Base-by-base conservation (phyloP, 2,329 filamentous ascomycete genomes). In the Plenodomus tracheiphilus region DNA sequence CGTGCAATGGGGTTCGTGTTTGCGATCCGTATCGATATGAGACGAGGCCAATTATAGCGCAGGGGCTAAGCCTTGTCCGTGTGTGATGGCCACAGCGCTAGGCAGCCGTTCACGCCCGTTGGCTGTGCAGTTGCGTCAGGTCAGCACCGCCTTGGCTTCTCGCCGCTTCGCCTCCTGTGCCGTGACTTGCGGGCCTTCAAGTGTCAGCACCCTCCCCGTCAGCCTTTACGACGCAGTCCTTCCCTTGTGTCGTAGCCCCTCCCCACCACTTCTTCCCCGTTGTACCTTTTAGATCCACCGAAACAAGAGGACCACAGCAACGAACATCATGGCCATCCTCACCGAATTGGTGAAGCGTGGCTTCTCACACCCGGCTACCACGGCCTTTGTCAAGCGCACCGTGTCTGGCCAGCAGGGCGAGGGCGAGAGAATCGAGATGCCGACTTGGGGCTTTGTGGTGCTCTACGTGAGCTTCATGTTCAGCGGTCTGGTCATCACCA, bases 401-500 rank as follows among this genome's bases (percentile, higher is more conserved):
- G 47, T 59, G 13, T 34, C 39, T 28, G 30, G 43, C 9, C 43
- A 45, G 46, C 36, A 54, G 41, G 53, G 39, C 32, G 43, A 52
- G 2, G 30, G 39, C 22, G 53, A 53, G 5, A 17, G 53, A 25
- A 34, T 66, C 5, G 54, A 72, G 46, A 52, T 74, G 16, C 65
- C 72, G 0, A 52, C 40, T 1, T 71, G 68, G 66, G 66, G 66
- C 20, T 41, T 60, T 10, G 49, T 52, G 3, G 34, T 70, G 41
- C 38, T 74, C 53, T 51, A 63, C 28, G 51, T 72, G 42, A 76
- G 73, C 39, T 66, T 66, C 43, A 42, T 75, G 41, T 40, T 69
- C 47, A 62, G 79, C 68, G 46, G 77, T 63, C 37, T 81, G 62
- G 50, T 73, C 49, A 49, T 77, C 37, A 66, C 65, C 53, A 69